Base-by-base conservation (phyloP, 108 stramenopile genomes). In the Fistulifera solaris region DNA sequence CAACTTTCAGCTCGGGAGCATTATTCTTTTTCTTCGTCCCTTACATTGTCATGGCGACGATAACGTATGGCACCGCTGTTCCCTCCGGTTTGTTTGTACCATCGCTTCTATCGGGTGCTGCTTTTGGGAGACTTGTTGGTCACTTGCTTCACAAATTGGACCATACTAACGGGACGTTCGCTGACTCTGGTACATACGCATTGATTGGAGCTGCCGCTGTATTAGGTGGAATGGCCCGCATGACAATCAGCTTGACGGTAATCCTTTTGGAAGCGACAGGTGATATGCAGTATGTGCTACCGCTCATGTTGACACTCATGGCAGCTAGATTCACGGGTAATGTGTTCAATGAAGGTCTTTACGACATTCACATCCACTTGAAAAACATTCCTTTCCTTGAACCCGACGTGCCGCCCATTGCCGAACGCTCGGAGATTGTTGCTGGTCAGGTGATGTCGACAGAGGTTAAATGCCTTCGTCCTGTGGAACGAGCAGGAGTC, bases 301-400 rank as follows among this genome's bases (percentile, higher is more conserved):
- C 98, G n/a, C 79, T 99, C 47, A 97, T 99, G 96, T 65, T 99
- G 62, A 95, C 93, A 10, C 75, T 99, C 16, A 89, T 99, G 94
- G 76, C 92, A 6, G 96, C 98, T 14, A 69, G 94, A 13, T 91
- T 94, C 62, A 91, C 93, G 3, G 98, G 98, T 19, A 97, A 99
- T 73, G 81, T 97, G 12, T 97, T 97, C 77, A 96, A 94, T 56
- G 94, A 96, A 65, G 95, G 87, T 45, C 73, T 97, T 40, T 99
- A 99, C 67, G 98, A 99, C 59, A 93, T 96, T 49, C 94, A 96
- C 59, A 93, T 93, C 58, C 76, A 81, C 41, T 66, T 87, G 40
- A 84, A 89, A 59, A 62, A 81, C 57, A 87, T 97, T 50, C 93
- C 94, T 18, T 95, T 94, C 72, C 56, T 97, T 54, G 94, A 97